Evolutionary conservation across 345 rosid species (phyloP).

Genomic region (Sisymbrium altissimum): DNA sequence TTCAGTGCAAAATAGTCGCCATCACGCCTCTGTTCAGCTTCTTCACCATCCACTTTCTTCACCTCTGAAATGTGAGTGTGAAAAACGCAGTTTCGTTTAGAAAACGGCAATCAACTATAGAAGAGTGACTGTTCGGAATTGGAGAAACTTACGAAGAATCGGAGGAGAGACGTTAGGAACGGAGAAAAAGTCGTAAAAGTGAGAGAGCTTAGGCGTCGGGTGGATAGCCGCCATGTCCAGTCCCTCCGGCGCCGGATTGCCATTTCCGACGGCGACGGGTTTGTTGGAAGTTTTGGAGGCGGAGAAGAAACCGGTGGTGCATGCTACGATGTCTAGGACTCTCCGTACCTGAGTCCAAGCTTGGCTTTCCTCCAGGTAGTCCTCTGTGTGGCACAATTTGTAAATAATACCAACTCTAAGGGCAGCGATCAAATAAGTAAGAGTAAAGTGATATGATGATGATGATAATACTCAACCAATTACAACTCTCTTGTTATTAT

Average conservation of each 20-base stretch:
- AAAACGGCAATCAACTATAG: no score
- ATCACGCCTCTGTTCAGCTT: conserved; percentile 6
- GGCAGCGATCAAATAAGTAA: neutral
- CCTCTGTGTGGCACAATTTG: conserved; percentile 57
- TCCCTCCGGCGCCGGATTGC: conserved; percentile 16
- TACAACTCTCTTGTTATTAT: neutral
- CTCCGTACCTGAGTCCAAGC: conserved; percentile 73
- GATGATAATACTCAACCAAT: neutral
- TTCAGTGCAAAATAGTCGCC: conserved; percentile 33
- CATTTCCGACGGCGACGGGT: conserved; percentile 16
- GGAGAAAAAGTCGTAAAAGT: conserved; percentile 89
- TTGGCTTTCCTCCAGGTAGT: conserved; percentile 60
- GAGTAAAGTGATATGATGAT: no score
- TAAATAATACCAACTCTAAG: conserved; percentile 2
- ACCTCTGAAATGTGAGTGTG: conserved; percentile 2
- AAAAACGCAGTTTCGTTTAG: neutral
- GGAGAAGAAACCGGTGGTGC: conserved; percentile 66
- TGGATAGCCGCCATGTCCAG: conserved; percentile 53
- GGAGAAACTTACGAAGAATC: conserved; percentile 69
- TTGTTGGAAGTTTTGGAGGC: conserved; percentile 33
- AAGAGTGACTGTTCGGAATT: no score
- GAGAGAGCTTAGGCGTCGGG: conserved; percentile 73
- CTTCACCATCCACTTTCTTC: conserved; percentile 56
- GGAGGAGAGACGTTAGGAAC: conserved; percentile 72
- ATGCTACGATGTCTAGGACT: conserved; percentile 79